Conservation (phyloP, 2,329 filamentous ascomycete genomes). For the Sphaerulina populicola region DNA sequence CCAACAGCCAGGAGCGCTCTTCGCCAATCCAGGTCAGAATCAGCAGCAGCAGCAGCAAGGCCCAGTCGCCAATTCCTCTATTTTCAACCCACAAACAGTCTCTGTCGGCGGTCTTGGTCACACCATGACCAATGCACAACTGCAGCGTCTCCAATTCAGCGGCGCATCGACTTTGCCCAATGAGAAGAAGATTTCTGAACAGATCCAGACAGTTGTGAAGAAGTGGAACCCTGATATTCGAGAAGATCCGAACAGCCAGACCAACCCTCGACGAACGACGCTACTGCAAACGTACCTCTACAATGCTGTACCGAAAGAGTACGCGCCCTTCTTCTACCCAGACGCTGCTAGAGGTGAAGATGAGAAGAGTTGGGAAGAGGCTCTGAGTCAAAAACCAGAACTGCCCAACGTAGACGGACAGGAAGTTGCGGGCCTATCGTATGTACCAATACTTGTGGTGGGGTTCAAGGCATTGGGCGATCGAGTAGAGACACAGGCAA, state of each 20-base stretch:
- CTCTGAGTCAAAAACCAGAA: conserved; percentile 68
- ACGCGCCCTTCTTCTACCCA: conserved; percentile 68
- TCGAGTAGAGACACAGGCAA: conserved; percentile 63
- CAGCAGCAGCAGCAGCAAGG: conserved; percentile 22
- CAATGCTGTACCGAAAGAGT: conserved; percentile 68
- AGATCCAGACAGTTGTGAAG: conserved; percentile 59
- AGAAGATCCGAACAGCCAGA: conserved; percentile 40
- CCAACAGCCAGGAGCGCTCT: not conserved
- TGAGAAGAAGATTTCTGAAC: conserved; percentile 68
- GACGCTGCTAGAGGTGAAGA: conserved; percentile 54
- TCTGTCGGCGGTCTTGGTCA: conserved; percentile 18
- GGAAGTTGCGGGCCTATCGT: conserved; percentile 41
- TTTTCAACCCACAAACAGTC: conserved; percentile 19
- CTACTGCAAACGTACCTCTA: conserved; percentile 80
- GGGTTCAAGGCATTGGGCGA: conserved; percentile 66
- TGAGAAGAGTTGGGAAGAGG: conserved; percentile 73
- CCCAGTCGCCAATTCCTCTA: conserved; percentile 19
- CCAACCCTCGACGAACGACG: conserved; percentile 38
- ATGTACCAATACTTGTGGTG: conserved; percentile 66
- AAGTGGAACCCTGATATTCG: conserved; percentile 62
- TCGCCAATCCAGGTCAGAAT: conserved; percentile 2
- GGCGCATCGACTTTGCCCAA: conserved; percentile 19
- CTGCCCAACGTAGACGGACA: conserved; percentile 18
- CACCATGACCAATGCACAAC: conserved; percentile 23
- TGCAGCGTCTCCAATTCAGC: conserved; percentile 23